Evolutionary conservation across 495 filamentous ascomycete species (phyloP).

Genomic region (Daldinia loculata): DNA sequence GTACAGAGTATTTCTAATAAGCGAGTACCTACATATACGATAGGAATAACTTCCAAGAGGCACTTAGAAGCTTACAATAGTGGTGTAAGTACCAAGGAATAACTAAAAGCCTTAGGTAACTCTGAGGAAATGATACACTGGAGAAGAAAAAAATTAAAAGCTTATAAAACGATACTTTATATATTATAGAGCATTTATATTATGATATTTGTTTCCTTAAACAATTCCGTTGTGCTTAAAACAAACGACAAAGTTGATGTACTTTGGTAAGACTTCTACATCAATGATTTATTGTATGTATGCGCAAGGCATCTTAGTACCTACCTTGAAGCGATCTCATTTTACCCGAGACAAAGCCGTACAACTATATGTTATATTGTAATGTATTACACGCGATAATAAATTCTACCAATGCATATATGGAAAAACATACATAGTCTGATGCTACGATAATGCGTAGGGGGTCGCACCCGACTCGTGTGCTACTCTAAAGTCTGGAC

Average conservation of each 20-base stretch:
- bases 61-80: too few species aligned
- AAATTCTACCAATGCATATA: conserved; percentile 11
- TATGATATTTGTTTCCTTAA: not conserved
- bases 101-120: too few species aligned
- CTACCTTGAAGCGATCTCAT: not conserved
- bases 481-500: conserved; percentile 13
- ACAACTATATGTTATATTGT: not conserved
- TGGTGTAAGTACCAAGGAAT: not conserved
- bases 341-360: not conserved
- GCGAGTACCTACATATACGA: not conserved
- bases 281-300: not conserved
- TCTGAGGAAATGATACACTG: too few species aligned
- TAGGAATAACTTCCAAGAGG: too few species aligned
- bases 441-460: conserved; percentile 5
- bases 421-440: conserved; percentile 3
- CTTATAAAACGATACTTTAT: not conserved
- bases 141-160: not conserved
- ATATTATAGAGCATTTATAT: not conserved
- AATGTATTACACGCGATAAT: conserved; percentile 6
- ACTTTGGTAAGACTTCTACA: not conserved
- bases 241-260: not conserved
- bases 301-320: not conserved
- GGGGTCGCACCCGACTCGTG: conserved; percentile 23
- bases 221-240: not conserved
- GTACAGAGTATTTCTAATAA: not conserved